Percentiles rank a stretch among this genome's conserved stretches.
Evolutionary conservation across 228 moss, liverwort and hornwort species (phyloP).

Genomic region (Sphagnum fallax): DNA sequence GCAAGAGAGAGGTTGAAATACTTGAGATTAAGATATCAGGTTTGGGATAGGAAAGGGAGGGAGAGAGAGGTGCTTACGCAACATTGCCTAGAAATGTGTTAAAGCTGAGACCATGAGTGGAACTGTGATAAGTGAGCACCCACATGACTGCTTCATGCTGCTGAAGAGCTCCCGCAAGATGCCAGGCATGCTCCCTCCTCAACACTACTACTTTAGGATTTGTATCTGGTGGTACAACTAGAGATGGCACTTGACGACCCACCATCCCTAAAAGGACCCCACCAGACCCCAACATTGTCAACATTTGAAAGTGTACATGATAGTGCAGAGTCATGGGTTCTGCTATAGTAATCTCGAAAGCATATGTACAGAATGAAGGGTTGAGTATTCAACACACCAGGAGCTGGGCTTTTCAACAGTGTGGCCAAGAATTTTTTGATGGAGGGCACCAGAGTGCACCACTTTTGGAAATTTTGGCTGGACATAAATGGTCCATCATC

Average conservation of each 20-base stretch:
- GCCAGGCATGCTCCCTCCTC: slow-evolving; percentile 93
- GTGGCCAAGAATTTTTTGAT: slow-evolving; percentile 74
- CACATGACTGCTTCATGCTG: slow-evolving; percentile 70
- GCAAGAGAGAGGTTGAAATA: not conserved
- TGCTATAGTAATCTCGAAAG: not conserved
- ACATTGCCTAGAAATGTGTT: slow-evolving; percentile 77
- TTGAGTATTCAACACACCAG: slow-evolving; percentile 19
- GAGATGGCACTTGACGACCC: slow-evolving; percentile 66
- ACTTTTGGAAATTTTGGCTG: slow-evolving; percentile 62
- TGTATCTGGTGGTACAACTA: slow-evolving; percentile 50
- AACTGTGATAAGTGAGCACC: slow-evolving; percentile 82
- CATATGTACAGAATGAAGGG: not conserved
- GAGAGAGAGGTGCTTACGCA: slow-evolving; percentile 40
- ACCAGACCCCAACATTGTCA: not conserved
- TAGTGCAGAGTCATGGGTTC: not conserved
- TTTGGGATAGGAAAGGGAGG: not conserved
- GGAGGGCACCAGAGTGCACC: slow-evolving; percentile 61
- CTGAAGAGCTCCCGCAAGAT: slow-evolving; percentile 77
- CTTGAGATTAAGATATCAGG: not conserved
- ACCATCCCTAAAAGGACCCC: not conserved
- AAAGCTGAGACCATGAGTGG: slow-evolving; percentile 82
- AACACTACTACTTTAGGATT: slow-evolving; percentile 31
- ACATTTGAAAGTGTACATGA: not conserved
- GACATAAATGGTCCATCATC: slow-evolving; percentile 56
- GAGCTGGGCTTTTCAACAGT: slow-evolving; percentile 60